Evolutionary conservation across 148 eudicot genomes (phyloP).

Genomic region (Drosera capensis): DNA sequence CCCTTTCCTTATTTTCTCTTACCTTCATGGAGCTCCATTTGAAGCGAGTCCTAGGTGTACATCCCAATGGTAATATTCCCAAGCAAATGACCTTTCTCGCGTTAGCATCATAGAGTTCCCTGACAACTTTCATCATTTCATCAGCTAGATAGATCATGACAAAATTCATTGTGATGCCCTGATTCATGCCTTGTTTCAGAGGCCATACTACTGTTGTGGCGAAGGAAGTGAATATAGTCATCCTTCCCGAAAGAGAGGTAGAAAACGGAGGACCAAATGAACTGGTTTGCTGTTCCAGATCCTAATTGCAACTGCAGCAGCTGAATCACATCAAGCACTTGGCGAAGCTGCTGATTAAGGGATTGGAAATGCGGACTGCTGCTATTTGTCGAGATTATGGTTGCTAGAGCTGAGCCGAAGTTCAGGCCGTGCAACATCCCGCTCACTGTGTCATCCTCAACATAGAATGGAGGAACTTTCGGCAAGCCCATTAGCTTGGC

Average conservation of each 20-base stretch:
- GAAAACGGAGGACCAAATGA: slow-evolving; percentile 39
- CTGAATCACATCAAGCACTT: slow-evolving; percentile 42
- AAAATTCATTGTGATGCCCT: too few species aligned
- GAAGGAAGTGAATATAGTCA: slow-evolving; percentile 33
- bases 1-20: slow-evolving; percentile 10
- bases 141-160: slow-evolving; percentile 26
- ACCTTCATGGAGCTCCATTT: slow-evolving; percentile 13
- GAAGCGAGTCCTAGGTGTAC: slow-evolving; percentile 32
- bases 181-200: too few species aligned
- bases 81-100: slow-evolving; percentile 35
- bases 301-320: slow-evolving; percentile 36
- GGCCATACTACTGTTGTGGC: slow-evolving; percentile 9
- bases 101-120: slow-evolving; percentile 29
- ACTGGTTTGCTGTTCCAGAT: slow-evolving; percentile 12
- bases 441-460: slow-evolving; percentile 35
- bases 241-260: slow-evolving; percentile 60
- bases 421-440: slow-evolving; percentile 34
- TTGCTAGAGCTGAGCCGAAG: slow-evolving; percentile 41
- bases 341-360: slow-evolving; percentile 50
- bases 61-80: slow-evolving; percentile 57
- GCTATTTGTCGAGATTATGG: slow-evolving; percentile 17
- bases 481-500: slow-evolving; percentile 44
- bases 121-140: slow-evolving; percentile 26
- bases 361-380: slow-evolving; percentile 29
- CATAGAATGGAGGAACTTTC: slow-evolving; percentile 30